Evolutionary conservation across 1,284 basidiomycete genomes (phyloP), one percentile per base, ranked within the genome.

Genomic region (Lignosus rhinocerotis): DNA sequence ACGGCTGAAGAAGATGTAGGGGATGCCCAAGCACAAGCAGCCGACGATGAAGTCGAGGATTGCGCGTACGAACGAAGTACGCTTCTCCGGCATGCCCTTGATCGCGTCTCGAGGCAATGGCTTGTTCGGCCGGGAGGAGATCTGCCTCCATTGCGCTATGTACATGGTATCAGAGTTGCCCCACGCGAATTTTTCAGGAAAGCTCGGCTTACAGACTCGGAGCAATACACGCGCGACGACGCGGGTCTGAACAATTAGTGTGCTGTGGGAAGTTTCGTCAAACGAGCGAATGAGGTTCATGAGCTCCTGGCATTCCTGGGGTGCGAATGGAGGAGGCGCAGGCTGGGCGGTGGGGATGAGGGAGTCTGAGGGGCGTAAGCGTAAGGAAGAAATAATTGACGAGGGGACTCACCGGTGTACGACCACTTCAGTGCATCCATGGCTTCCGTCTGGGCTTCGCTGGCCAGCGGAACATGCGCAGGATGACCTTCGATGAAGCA

Each of bases 351-450:
- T 79, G 2, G 86, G 84, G 8, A 89, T 77, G 14, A 91, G 70
- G 48, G 84, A 85, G 66, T 92, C 90, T 84, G 41, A 17, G 36
- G 32, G 3, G 12, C 16, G 31, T 56, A 3, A 62, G 46, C 32
- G 31, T 31, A 42, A 32, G n/a, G 52, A 41, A 55, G 16, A 34
- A 39, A 34, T 41, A 16, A 30, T 25, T 17, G 21, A 16, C 51
- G 17, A 54, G 38, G 47, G 16, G 34, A 70, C 76, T 32, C 59
- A 85, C 85, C 85, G 6, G 88, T 87, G 71, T 86, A 90, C 7
- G 86, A 82, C 90, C 90, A 92, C 38, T 82, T 86, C 56, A 92
- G 74, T 0, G 82, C 81, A 58, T 91, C 87, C 66, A 86, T 76
- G 1, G 90, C 90, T 59, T 92, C 88, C 0, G 74, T 71, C 49